Evolutionary conservation across 257 asterid species (phyloP).

Genomic region (Forsythia suspensa): DNA sequence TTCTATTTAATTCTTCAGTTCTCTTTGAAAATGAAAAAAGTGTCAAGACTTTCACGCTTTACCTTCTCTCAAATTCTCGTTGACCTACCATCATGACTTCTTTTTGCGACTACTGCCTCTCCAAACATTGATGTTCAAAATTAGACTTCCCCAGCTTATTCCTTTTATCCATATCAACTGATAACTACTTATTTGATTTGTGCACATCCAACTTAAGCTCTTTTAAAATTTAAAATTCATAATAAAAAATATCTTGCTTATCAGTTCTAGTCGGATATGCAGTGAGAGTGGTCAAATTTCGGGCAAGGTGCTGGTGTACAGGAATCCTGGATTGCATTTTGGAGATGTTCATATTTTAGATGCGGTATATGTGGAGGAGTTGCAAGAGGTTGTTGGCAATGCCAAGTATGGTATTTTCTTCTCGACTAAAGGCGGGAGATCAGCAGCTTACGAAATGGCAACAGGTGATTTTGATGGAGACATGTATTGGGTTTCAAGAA

Average conservation of each 20-base stretch:
- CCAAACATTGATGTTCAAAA: not conserved
- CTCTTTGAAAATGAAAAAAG: not conserved
- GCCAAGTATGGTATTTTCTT: slow-evolving; percentile 84
- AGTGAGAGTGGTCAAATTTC: slow-evolving; percentile 78
- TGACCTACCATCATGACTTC: not conserved
- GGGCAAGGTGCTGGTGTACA: slow-evolving; percentile 76
- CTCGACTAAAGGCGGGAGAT: slow-evolving; percentile 69
- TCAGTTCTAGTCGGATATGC: slow-evolving; percentile 19
- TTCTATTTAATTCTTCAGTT: not conserved
- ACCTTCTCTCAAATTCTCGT: not conserved
- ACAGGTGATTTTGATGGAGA: slow-evolving; percentile 96
- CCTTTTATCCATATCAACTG: not conserved
- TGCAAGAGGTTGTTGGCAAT: slow-evolving; percentile 69
- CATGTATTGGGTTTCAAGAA: slow-evolving; percentile 76
- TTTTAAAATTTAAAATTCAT: not conserved
- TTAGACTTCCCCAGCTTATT: not conserved
- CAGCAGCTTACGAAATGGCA: slow-evolving; percentile 84
- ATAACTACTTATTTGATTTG: not conserved
- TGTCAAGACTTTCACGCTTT: not conserved
- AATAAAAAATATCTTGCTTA: slow-evolving; percentile 1
- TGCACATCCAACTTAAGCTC: not conserved
- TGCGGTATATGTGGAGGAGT: slow-evolving; percentile 65
- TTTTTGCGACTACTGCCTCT: not conserved
- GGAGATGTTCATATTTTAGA: slow-evolving; percentile 72
- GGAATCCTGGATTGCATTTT: slow-evolving; percentile 92